Base-by-base conservation (phyloP, 1,284 basidiomycete species). In the Moniliophthora roreri region DNA sequence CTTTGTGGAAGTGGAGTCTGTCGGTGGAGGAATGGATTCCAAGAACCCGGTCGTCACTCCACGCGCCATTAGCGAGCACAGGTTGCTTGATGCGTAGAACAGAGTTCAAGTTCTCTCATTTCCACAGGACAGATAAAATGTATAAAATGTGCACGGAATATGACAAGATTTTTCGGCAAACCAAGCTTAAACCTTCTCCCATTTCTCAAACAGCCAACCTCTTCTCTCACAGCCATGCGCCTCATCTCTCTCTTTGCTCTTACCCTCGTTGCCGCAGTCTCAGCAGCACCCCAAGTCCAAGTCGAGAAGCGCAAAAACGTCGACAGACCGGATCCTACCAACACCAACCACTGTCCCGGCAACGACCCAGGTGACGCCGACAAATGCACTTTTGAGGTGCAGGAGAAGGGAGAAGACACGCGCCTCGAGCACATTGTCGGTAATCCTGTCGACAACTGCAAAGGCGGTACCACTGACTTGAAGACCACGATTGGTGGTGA, bases 281-380 rank as follows among this genome's bases (percentile, higher is more conserved):
- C 47, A 11, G 47, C 47, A 11, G 47, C 32, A 10, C 10, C 47
- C 34, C n/a, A 16, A n/a, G n/a, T 21, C n/a, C n/a, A n/a, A 8
- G 16, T 48, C 28, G 32, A 48, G 10, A 37, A 36, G 18, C 47
- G 47, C 16, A 48, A 48, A 34, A 48, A 48, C 16, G 37, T 46
- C 44, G 47, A 48, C 47, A 28, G 32, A 21, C 47, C 47, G n/a
- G 47, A 48, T 36, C 47, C 47, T 20, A 16, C 28, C 16, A 37
- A 37, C 32, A 28, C 36, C 32, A 18, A 48, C 13, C 47, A 48
- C 32, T 48, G 47, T 21, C 47, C 47, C 10, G 47, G 47, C 21
- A 15, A 23, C 11, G 32, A n/a, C 28, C 9, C 16, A 10, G 47
- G 47, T 4, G 47, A 48, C 10, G 47, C 47, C 16, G 47, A 48